A percentile compares a stretch with the other conserved stretches of the same genome.
Evolutionary conservation across 331 rosid species (phyloP).

Genomic region (Quercus lobata): DNA sequence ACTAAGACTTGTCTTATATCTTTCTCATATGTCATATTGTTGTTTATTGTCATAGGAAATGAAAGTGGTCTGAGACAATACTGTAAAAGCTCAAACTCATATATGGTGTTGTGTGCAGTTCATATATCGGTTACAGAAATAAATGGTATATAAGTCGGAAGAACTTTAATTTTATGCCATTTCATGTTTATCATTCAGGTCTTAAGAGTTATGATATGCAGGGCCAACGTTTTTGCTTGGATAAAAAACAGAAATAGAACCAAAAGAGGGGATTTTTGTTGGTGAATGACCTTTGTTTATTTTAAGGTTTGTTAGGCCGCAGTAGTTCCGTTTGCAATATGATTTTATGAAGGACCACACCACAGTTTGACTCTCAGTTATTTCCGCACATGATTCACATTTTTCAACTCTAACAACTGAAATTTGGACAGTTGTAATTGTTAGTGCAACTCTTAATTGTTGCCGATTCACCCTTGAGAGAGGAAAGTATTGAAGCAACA

Average conservation of each 20-base stretch:
- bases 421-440: too few relatives aligned
- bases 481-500: too few relatives aligned
- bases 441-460: too few relatives aligned
- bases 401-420: background rate
- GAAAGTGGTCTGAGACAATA: slow-evolving; percentile 72
- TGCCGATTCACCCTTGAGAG: too few relatives aligned
- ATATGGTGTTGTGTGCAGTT: slow-evolving; percentile 68
- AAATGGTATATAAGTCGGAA: slow-evolving; percentile 41
- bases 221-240: background rate
- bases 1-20: slow-evolving; percentile 36
- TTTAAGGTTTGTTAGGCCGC: slow-evolving; percentile 1
- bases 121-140: slow-evolving; percentile 42
- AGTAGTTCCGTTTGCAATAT: background rate
- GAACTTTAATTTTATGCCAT: slow-evolving; percentile 2
- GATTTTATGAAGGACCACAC: background rate
- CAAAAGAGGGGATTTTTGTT: background rate
- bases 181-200: slow-evolving; percentile 14
- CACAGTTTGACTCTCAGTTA: background rate
- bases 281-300: background rate
- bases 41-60: slow-evolving; percentile 51
- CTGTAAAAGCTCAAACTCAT: slow-evolving; percentile 70
- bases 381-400: background rate
- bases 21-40: slow-evolving; percentile 50
- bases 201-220: background rate
- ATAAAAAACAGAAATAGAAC: background rate